Conservation (phyloP, 2,329 filamentous ascomycete species). For the Colletotrichum sp. region DNA sequence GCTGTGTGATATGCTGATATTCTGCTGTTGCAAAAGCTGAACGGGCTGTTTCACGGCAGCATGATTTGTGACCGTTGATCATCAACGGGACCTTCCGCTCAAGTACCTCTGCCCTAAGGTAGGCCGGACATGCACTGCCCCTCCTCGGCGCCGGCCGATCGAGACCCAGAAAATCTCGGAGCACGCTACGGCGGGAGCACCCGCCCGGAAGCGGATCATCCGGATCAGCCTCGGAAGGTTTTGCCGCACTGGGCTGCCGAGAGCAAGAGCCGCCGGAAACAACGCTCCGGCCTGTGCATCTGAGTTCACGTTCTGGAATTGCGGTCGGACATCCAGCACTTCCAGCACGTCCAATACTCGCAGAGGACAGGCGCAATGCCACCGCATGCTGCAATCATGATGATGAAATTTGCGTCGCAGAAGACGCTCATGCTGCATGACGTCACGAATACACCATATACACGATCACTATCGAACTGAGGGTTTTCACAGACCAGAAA, state of each 20-base stretch:
- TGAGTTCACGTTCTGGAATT: neutral
- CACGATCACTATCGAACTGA: neutral
- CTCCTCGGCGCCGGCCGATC: conserved; percentile 5
- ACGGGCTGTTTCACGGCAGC: neutral
- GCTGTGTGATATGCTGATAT: neutral
- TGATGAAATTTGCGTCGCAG: neutral
- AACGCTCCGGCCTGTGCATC: neutral
- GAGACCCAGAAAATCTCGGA: neutral
- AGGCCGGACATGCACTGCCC: neutral
- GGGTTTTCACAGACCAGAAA: neutral
- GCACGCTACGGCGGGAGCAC: neutral
- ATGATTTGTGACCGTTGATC: neutral
- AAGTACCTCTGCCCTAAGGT: neutral
- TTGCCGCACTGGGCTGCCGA: neutral
- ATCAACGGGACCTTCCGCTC: neutral
- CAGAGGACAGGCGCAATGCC: neutral
- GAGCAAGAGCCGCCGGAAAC: neutral
- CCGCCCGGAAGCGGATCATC: neutral
- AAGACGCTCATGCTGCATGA: neutral
- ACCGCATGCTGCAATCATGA: conserved; percentile 10
- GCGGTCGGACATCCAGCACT: neutral
- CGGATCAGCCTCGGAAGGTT: neutral
- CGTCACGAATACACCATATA: neutral
- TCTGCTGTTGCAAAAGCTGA: neutral
- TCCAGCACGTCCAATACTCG: neutral